A percentile compares a stretch with the other conserved stretches of the same genome.
These are phyloP conservation scores for Microbotryum scabiosae DNA, from an alignment of 1,284 basidiomycete species.

Conservation along the genomic window DNA sequence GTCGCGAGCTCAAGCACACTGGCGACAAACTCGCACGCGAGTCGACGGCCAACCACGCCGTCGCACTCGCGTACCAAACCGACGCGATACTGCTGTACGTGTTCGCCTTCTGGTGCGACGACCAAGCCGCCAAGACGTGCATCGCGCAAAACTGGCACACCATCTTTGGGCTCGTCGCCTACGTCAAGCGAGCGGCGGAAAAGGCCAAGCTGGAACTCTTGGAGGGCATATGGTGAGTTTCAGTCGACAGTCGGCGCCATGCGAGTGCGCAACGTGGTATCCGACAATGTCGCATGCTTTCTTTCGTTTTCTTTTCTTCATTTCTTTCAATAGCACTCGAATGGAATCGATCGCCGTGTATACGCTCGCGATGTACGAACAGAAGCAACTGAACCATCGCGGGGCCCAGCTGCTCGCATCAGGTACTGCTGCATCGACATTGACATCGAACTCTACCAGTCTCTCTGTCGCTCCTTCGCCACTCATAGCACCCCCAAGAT, in stretches of 20 bases:
- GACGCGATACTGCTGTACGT: slow-evolving; percentile 47
- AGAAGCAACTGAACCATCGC: slow-evolving; percentile 20
- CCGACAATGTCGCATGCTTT: not conserved
- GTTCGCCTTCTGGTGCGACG: slow-evolving; percentile 47
- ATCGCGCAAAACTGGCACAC: slow-evolving; percentile 29
- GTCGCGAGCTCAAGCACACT: slow-evolving; percentile 37
- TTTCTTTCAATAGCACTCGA: not conserved
- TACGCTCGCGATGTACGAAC: slow-evolving; percentile 26
- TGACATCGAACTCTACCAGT: not conserved
- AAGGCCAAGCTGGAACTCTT: slow-evolving; percentile 13
- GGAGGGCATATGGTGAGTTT: slow-evolving; percentile 19
- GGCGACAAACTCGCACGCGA: slow-evolving; percentile 34
- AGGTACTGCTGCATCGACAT: not conserved
- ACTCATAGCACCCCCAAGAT: not conserved
- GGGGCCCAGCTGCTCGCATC: slow-evolving; percentile 11
- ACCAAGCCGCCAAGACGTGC: slow-evolving; percentile 35
- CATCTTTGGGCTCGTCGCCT: slow-evolving; percentile 31
- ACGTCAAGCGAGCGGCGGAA: slow-evolving; percentile 29
- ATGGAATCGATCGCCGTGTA: slow-evolving; percentile 26
- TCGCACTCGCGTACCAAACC: slow-evolving; percentile 43
- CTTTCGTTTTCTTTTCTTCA: not conserved
- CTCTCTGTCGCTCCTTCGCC: not conserved
- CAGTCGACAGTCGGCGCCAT: too few relatives aligned
- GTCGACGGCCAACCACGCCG: slow-evolving; percentile 19
- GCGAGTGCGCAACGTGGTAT: too few relatives aligned